These are phyloP conservation scores for Lasiodiplodia theobromae DNA, from an alignment of 2,329 filamentous ascomycete genomes.

Conservation along the genomic window DNA sequence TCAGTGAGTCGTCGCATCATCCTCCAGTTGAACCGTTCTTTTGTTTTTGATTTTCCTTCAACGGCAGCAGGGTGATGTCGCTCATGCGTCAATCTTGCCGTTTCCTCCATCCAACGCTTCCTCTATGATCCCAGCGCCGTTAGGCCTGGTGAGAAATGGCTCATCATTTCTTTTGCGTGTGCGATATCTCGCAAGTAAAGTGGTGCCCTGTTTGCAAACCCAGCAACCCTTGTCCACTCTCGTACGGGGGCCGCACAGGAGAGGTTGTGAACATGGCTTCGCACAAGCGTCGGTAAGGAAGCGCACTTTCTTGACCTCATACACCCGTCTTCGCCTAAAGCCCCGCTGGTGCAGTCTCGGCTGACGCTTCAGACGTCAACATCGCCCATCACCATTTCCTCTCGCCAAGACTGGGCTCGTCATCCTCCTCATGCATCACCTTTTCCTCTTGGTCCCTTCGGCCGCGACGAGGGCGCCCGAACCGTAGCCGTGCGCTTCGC, in stretches of 20 bases:
- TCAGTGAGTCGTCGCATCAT: background rate
- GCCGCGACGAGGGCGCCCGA: conserved; percentile 36
- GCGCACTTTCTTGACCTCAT: conserved; percentile 58
- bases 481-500: conserved; percentile 45
- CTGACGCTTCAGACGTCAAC: conserved; percentile 39
- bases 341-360: conserved; percentile 33
- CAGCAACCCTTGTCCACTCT: background rate
- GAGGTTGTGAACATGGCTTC: conserved; percentile 10
- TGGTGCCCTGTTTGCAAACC: background rate
- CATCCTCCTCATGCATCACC: conserved; percentile 55
- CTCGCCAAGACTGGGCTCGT: conserved; percentile 48
- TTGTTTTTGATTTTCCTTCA: background rate
- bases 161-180: background rate
- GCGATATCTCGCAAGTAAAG: background rate
- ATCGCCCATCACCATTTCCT: conserved; percentile 42
- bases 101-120: background rate
- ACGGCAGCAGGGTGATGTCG: background rate
- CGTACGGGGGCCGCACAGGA: background rate
- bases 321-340: conserved; percentile 44
- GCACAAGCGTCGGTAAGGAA: conserved; percentile 48
- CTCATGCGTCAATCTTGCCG: background rate
- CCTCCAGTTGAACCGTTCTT: background rate
- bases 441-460: conserved; percentile 46
- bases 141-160: background rate
- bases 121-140: background rate